These are phyloP conservation scores for Loxodes magnus DNA, from an alignment of 73 alveolate genomes.

Conservation along the genomic window DNA sequence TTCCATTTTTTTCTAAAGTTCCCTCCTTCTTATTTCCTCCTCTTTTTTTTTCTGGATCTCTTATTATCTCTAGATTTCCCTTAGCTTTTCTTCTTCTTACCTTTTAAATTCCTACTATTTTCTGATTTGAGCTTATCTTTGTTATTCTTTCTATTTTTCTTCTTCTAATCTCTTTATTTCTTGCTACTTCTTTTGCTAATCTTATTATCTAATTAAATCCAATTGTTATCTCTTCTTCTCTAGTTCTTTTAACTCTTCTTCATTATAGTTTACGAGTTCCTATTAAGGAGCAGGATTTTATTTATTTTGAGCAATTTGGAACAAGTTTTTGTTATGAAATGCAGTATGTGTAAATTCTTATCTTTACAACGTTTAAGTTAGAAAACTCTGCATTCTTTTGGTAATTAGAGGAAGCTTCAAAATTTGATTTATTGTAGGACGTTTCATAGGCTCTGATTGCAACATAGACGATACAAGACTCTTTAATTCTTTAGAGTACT, in stretches of 20 bases:
- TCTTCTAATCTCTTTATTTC: too few relatives aligned
- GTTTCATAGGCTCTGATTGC: not conserved
- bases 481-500: conserved; percentile 47
- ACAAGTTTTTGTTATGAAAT: conserved; percentile 9
- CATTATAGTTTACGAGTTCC: too few relatives aligned
- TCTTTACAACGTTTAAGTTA: not conserved
- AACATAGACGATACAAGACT: not conserved
- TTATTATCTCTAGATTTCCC: not conserved
- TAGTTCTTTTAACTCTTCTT: too few relatives aligned
- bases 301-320: too few relatives aligned
- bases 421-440: conserved; percentile 11
- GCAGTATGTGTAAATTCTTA: conserved; percentile 10
- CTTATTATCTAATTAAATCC: too few relatives aligned
- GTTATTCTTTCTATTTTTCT: too few relatives aligned
- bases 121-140: not conserved
- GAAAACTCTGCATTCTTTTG: not conserved
- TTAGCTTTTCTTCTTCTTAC: not conserved
- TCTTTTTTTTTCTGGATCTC: not conserved
- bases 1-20: not conserved
- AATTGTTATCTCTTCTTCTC: too few relatives aligned
- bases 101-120: not conserved
- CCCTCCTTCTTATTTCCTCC: conserved; percentile 2
- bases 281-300: too few relatives aligned
- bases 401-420: not conserved
- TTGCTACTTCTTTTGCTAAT: too few relatives aligned